A percentile compares a stretch with the other conserved stretches of the same genome.
phyloP scores from a whole-genome alignment of 2,329 filamentous ascomycete genomes.

The Byssochlamys sp. region DNA sequence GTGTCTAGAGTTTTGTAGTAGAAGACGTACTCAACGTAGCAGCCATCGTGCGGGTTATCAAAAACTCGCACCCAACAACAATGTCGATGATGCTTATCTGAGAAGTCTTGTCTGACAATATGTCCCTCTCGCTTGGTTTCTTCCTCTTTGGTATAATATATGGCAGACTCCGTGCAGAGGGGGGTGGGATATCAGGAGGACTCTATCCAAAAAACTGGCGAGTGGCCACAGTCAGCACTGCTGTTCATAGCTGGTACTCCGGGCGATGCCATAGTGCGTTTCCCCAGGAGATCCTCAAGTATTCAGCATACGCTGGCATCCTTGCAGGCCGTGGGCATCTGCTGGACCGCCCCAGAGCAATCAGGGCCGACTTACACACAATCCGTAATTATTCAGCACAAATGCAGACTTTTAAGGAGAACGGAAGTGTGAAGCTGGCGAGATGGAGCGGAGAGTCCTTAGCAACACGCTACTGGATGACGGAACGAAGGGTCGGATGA shows the following conservation, averaged over 20 bases:
- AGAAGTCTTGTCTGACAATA: background rate
- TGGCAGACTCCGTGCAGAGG: background rate
- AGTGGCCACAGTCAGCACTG: background rate
- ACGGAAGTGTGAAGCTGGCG: constrained; percentile 4
- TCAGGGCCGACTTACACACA: constrained; percentile 7
- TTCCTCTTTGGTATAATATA: constrained; percentile 8
- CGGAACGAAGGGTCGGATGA: background rate
- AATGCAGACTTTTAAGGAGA: constrained; percentile 15
- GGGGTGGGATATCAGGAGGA: background rate
- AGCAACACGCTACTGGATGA: background rate
- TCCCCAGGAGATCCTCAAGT: background rate
- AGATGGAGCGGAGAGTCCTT: background rate
- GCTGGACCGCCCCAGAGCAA: background rate
- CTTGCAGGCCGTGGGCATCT: background rate
- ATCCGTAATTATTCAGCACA: constrained; percentile 10
- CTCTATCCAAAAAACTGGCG: background rate
- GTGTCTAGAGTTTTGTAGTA: constrained; percentile 8
- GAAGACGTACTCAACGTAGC: constrained; percentile 36
- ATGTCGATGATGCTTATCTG: constrained; percentile 12
- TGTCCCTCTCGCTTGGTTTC: constrained; percentile 2
- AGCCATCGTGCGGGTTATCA: constrained; percentile 29
- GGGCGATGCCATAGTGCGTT: background rate
- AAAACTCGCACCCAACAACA: constrained; percentile 19
- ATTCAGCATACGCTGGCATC: background rate
- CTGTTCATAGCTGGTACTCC: background rate